These are phyloP conservation scores for Kodamaea sp. DNA, from an alignment of 1,139 yeast genomes.

Conservation along the genomic window DNA sequence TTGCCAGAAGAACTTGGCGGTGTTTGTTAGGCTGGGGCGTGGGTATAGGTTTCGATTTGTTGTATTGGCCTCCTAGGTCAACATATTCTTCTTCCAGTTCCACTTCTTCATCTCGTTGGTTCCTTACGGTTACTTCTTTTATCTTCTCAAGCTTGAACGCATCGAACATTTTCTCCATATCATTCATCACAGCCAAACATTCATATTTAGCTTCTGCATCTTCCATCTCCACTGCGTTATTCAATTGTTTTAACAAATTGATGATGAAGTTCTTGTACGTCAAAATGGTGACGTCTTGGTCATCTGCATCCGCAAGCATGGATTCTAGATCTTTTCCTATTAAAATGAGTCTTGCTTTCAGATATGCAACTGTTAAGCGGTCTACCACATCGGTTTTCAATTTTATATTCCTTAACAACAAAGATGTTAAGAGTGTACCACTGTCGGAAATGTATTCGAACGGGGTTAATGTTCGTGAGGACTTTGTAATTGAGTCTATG, in stretches of 20 bases:
- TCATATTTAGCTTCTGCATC: conserved; percentile 56
- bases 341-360: conserved; percentile 54
- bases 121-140: conserved; percentile 17
- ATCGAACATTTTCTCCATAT: conserved; percentile 65
- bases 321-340: conserved; percentile 57
- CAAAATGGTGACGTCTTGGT: conserved; percentile 34
- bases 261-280: conserved; percentile 55
- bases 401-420: conserved; percentile 49
- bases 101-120: conserved; percentile 1
- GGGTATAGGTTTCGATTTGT: conserved; percentile 1
- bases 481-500: conserved; percentile 46
- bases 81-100: conserved; percentile 2
- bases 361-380: conserved; percentile 52
- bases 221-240: conserved; percentile 48
- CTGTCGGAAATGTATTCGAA: conserved; percentile 55
- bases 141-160: conserved; percentile 42
- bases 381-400: conserved; percentile 51
- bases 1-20: neutral
- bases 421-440: conserved; percentile 56
- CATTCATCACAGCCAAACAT: conserved; percentile 59
- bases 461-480: conserved; percentile 43
- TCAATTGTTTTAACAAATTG: conserved; percentile 51
- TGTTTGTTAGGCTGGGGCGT: conserved; percentile 1
- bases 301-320: conserved; percentile 28
- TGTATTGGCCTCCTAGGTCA: neutral